These are phyloP conservation scores for Phialemonium atrogriseum DNA, from an alignment of 2,329 filamentous ascomycete species.

Conservation along the genomic window DNA sequence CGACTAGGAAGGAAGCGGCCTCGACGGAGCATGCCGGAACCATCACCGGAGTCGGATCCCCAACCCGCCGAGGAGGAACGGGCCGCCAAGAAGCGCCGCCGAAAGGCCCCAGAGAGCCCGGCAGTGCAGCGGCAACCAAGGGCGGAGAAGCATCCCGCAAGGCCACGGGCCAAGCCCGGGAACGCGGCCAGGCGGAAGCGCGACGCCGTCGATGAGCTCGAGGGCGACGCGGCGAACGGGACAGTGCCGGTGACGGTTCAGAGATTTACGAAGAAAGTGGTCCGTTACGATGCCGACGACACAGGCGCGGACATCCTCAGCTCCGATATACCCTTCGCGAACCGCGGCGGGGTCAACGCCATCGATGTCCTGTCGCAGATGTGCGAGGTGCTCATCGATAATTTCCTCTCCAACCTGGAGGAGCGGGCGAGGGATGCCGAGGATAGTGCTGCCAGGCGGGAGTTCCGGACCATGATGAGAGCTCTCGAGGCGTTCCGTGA, in stretches of 20 bases:
- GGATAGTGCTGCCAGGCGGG: slow-evolving; percentile 34
- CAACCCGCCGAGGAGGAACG: slow-evolving; percentile 18
- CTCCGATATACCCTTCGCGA: slow-evolving; percentile 43
- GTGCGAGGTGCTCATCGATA: slow-evolving; percentile 51
- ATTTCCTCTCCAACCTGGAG: slow-evolving; percentile 38
- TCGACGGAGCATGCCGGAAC: slow-evolving; percentile 25
- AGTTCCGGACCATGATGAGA: slow-evolving; percentile 45
- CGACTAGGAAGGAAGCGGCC: slow-evolving; percentile 34
- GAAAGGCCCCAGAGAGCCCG: slow-evolving; percentile 22
- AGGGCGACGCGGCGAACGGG: slow-evolving; percentile 15
- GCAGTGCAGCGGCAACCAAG: slow-evolving; percentile 26
- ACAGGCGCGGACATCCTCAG: slow-evolving; percentile 36
- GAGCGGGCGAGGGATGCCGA: slow-evolving; percentile 30
- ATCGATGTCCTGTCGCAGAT: slow-evolving; percentile 55
- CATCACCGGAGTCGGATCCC: slow-evolving; percentile 31
- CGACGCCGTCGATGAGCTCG: slow-evolving; percentile 9
- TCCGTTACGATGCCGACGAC: slow-evolving; percentile 27
- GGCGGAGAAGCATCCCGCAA: slow-evolving; percentile 29
- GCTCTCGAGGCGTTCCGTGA: slow-evolving; percentile 51
- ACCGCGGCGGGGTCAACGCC: slow-evolving; percentile 48
- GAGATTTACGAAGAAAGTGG: slow-evolving; percentile 44
- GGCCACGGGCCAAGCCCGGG: slow-evolving; percentile 10
- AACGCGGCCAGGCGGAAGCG: slow-evolving; percentile 9
- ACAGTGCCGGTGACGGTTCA: slow-evolving; percentile 51
- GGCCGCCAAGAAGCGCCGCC: slow-evolving; percentile 17